Percentiles rank a stretch among this genome's conserved stretches.
phyloP scores from a whole-genome alignment of 495 filamentous ascomycete species.

The Hypomontagnella submonticulosa region DNA sequence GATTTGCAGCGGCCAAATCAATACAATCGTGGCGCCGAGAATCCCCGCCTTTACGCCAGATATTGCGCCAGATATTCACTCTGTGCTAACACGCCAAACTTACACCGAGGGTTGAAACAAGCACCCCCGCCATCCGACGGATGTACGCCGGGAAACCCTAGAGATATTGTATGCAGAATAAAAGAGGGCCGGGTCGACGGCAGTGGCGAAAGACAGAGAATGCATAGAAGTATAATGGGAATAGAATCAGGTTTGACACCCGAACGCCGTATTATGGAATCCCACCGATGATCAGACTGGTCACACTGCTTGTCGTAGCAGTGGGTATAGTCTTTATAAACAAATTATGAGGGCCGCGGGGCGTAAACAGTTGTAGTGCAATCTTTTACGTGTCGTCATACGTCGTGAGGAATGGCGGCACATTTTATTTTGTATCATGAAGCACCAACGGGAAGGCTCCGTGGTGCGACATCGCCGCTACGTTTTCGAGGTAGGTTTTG shows the following conservation, averaged over 20 bases:
- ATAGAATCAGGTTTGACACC: conserved; percentile 26
- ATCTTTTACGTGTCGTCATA: conserved; percentile 52
- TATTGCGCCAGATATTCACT: conserved; percentile 23
- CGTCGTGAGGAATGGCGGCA: conserved; percentile 40
- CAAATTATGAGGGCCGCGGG: conserved; percentile 48
- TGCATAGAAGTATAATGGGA: conserved; percentile 34
- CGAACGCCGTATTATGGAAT: conserved; percentile 45
- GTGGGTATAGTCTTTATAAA: conserved; percentile 26
- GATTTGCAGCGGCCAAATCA: conserved; percentile 17
- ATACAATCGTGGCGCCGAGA: conserved; percentile 31
- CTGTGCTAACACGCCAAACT: conserved; percentile 37
- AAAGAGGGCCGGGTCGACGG: conserved; percentile 23
- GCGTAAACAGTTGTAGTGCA: conserved; percentile 46
- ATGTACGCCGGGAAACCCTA: conserved; percentile 21
- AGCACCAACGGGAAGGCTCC: conserved; percentile 53
- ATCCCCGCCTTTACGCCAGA: conserved; percentile 37
- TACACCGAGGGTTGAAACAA: conserved; percentile 28
- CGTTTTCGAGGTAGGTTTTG: conserved; percentile 52
- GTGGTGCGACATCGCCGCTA: conserved; percentile 58
- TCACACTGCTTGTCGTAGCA: conserved; percentile 17
- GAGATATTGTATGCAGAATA: conserved; percentile 14
- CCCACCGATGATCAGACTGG: conserved; percentile 17
- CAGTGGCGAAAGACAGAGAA: conserved; percentile 27
- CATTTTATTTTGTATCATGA: conserved; percentile 41
- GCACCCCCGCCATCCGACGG: conserved; percentile 26